Conservation (phyloP, 1,284 basidiomycete genomes). For the Apiotrichum sp. region DNA sequence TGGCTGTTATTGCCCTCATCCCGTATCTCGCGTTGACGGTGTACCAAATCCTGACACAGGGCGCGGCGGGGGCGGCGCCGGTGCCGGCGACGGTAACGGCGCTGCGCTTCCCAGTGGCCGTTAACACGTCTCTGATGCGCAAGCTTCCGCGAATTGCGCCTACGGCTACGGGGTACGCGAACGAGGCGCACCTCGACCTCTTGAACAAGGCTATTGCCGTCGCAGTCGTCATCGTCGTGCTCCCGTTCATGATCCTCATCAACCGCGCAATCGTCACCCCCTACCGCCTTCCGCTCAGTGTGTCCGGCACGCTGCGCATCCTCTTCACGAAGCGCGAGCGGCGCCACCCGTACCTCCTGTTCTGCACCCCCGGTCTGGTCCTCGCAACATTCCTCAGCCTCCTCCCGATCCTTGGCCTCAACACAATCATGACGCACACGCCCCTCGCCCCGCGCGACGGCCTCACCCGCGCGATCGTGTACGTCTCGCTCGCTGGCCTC, state of each 20-base stretch:
- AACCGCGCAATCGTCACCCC: conserved; percentile 81
- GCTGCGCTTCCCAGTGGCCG: conserved; percentile 51
- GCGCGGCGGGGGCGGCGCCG: too few relatives aligned
- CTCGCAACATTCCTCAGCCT: conserved; percentile 59
- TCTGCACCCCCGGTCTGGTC: conserved; percentile 78
- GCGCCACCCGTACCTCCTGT: conserved; percentile 69
- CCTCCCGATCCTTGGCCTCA: neutral
- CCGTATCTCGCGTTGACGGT: conserved; percentile 52
- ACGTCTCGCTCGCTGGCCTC: conserved; percentile 51
- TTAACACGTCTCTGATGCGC: conserved; percentile 42
- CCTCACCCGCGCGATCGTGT: conserved; percentile 29
- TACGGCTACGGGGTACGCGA: too few relatives aligned
- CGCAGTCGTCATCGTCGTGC: conserved; percentile 62
- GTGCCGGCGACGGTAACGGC: neutral
- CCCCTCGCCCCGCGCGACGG: neutral
- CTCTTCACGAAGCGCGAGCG: conserved; percentile 77
- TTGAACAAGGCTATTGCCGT: conserved; percentile 23
- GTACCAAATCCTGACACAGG: too few relatives aligned
- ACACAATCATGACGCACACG: neutral
- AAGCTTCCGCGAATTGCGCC: too few relatives aligned
- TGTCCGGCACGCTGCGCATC: conserved; percentile 60
- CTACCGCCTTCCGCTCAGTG: conserved; percentile 62
- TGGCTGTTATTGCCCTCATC: conserved; percentile 47
- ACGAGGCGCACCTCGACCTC: too few relatives aligned
- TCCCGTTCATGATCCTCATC: conserved; percentile 70